Evolutionary conservation across 495 filamentous ascomycete genomes (phyloP), one percentile per base, ranked within the genome.

Genomic region (Daldinia grandis): DNA sequence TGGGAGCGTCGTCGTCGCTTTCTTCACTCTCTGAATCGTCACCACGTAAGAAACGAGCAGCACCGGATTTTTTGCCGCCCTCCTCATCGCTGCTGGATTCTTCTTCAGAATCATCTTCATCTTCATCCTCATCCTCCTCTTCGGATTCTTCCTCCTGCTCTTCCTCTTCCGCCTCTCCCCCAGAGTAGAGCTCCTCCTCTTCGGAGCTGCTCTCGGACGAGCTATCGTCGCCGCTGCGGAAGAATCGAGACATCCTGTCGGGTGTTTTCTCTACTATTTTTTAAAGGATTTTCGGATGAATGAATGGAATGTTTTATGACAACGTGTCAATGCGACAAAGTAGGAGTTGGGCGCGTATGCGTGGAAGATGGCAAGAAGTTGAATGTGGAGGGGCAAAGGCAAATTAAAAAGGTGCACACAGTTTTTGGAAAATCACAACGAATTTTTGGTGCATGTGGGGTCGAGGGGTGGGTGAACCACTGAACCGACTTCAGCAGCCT

Each of bases 141-240:
- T 81, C 79, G 38, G 86, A 81, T 66, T 83, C 81, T 58, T 83
- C 81, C 64, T 83, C 72, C 57, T 83, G 60, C 73, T 83, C 82
- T 76, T 89, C 84, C 61, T 84, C 86, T 74, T 89, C 88, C 78
- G 90, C 91, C 78, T 90, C 91, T 71, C 88, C 87, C 72, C 88
- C 89, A 76, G 88, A 90, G 87, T 95, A 94, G 79, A 96, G 86
- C 82, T 95, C 92, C 83, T 94, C 91, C 81, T 97, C 95, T 77
- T 96, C 93, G 68, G 91, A 92, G 78, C 92, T 96, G 78, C 87
- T 88, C 80, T 89, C 89, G 72, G 85, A 82, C 75, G 92, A 95
- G 82, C 93, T 94, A 86, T 93, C 94, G 83, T 93, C 92, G 80
- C 90, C 91, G 74, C 90, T 90, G 81, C 93, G 91, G 88, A 98